A percentile compares a stretch with the other conserved stretches of the same genome.
These are phyloP conservation scores for Alternaria consortialis DNA, from an alignment of 2,329 filamentous ascomycete species.

Conservation along the genomic window DNA sequence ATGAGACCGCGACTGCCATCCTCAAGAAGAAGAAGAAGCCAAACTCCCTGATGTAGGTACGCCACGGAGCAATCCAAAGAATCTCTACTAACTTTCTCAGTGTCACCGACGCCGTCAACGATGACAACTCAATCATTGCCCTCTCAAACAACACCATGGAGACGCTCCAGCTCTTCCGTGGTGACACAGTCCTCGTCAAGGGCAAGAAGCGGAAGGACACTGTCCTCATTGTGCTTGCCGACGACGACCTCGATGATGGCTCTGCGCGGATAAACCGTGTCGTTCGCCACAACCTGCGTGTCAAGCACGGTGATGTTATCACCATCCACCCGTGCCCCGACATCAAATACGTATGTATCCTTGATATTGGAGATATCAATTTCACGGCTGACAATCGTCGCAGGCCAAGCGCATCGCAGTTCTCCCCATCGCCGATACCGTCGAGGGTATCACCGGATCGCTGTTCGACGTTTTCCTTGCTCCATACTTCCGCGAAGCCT, in stretches of 20 bases:
- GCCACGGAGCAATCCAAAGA: not conserved
- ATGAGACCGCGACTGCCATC: constrained; percentile 94
- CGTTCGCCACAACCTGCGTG: constrained; percentile 95
- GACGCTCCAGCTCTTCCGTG: constrained; percentile 95
- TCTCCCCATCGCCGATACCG: constrained; percentile 95
- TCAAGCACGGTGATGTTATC: constrained; percentile 98
- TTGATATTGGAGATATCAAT: not conserved
- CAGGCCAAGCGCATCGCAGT: constrained; percentile 99
- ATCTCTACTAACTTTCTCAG: constrained; percentile 60
- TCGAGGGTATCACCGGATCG: constrained; percentile 96
- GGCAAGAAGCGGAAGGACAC: constrained; percentile 99
- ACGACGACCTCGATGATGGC: constrained; percentile 97
- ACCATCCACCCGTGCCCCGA: constrained; percentile 97
- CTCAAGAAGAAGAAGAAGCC: constrained; percentile 99
- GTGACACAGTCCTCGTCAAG: constrained; percentile 96
- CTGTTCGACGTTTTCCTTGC: constrained; percentile 99
- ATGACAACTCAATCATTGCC: constrained; percentile 99
- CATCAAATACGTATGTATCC: constrained; percentile 93
- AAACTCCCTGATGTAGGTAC: constrained; percentile 90
- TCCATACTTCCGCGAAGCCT: constrained; percentile 99
- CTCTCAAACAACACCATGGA: constrained; percentile 99
- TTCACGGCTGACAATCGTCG: constrained; percentile 30
- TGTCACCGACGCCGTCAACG: constrained; percentile 97
- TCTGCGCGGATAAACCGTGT: constrained; percentile 98
- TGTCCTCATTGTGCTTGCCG: constrained; percentile 94